Percentiles rank a stretch among this genome's conserved stretches.
Evolutionary conservation across 208 protist species (phyloP).

Genomic region (Leishmania braziliensis): DNA sequence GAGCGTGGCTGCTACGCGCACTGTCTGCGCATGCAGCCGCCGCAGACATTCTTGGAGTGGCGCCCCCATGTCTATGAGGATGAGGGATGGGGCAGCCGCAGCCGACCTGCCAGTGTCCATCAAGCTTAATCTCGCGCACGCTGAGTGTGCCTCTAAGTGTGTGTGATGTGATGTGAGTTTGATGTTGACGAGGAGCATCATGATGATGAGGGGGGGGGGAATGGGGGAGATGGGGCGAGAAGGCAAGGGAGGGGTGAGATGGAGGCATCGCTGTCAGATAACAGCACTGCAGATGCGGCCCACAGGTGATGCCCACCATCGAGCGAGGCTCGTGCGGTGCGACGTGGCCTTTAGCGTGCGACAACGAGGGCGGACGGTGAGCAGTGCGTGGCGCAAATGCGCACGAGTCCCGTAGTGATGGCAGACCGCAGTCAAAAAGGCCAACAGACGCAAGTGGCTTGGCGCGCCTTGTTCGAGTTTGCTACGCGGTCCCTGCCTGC

Average conservation of each 20-base stretch:
- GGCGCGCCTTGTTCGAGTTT: too few species aligned
- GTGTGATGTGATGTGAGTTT: neutral
- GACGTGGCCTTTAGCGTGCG: neutral
- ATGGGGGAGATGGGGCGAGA: neutral
- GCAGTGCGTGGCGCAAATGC: neutral
- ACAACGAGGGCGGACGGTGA: neutral
- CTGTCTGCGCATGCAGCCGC: constrained; percentile 17
- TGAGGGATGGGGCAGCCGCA: neutral
- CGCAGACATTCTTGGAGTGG: constrained; percentile 25
- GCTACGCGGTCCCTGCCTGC: neutral
- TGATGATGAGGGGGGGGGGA: neutral
- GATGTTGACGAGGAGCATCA: neutral
- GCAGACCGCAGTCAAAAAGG: neutral
- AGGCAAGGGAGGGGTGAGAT: neutral
- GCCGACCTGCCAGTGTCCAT: neutral
- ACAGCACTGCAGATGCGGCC: neutral
- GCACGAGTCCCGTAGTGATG: neutral
- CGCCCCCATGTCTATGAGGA: constrained; percentile 20
- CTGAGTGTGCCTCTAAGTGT: neutral
- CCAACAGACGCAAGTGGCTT: neutral
- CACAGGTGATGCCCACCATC: neutral
- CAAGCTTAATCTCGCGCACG: neutral
- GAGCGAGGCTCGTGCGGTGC: neutral
- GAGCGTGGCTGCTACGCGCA: constrained; percentile 5
- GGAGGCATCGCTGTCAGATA: neutral